A percentile compares a stretch with the other conserved stretches of the same genome.
Conservation (phyloP, 2,329 filamentous ascomycete species). For the Trichoderma endophyticum region DNA sequence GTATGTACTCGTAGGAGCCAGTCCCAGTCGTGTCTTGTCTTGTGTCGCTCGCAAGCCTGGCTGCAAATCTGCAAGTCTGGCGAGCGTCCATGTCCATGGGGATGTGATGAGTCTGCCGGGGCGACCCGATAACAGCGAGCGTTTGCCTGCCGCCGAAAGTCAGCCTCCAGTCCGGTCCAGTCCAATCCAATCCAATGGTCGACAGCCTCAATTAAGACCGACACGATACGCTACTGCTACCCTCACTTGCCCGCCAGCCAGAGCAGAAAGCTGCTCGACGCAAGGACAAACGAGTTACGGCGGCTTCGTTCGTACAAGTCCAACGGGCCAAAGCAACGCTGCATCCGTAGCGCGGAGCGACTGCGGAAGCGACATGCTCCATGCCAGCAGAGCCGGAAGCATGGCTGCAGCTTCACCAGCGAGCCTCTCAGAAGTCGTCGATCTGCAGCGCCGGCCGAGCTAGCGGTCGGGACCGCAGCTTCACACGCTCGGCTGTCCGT, state of each 20-base stretch:
- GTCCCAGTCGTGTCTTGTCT: not conserved
- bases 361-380: slow-evolving; percentile 7
- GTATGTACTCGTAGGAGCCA: not conserved
- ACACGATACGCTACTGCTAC: not conserved
- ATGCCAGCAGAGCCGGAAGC: not conserved
- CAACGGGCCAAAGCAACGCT: not conserved
- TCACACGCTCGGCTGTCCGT: slow-evolving; percentile 7
- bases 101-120: not conserved
- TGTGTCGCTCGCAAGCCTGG: slow-evolving; percentile 7
- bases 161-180: not conserved
- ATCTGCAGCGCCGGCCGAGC: slow-evolving; percentile 15
- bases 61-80: not conserved
- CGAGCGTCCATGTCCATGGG: not conserved
- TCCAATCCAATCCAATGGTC: not conserved
- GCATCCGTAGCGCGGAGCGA: slow-evolving; percentile 14
- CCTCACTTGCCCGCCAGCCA: not conserved
- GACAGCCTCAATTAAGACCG: not conserved
- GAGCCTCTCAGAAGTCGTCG: slow-evolving; percentile 9
- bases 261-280: not conserved
- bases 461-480: slow-evolving; percentile 15
- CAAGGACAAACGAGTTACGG: not conserved
- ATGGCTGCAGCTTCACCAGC: slow-evolving; percentile 8
- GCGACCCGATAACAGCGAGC: not conserved
- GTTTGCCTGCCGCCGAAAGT: not conserved
- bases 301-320: not conserved